phyloP scores from a whole-genome alignment of 2,329 filamentous ascomycete genomes.

The Neofusicoccum cordaticola region DNA sequence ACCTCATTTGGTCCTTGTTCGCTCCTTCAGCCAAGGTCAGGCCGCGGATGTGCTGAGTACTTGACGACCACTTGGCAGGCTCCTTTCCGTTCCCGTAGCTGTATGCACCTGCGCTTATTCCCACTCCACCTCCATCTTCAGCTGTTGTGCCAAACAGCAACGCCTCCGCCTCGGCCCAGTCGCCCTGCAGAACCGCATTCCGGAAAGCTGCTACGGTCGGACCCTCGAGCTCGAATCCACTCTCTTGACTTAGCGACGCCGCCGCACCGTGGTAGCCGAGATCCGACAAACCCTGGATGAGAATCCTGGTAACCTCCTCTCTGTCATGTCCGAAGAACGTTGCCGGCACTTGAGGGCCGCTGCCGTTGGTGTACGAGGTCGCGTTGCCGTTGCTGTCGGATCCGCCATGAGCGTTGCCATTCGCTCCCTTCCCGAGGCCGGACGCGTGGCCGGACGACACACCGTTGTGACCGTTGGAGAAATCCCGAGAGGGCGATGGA shows the following conservation, averaged over 20 bases:
- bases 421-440: slow-evolving; percentile 35
- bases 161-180: slow-evolving; percentile 82
- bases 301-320: slow-evolving; percentile 86
- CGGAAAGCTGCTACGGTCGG: slow-evolving; percentile 83
- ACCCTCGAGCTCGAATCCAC: slow-evolving; percentile 83
- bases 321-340: slow-evolving; percentile 81
- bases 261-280: slow-evolving; percentile 83
- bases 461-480: slow-evolving; percentile 40
- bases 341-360: slow-evolving; percentile 30
- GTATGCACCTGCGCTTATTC: slow-evolving; percentile 28
- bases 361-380: slow-evolving; percentile 40
- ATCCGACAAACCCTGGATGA: slow-evolving; percentile 88
- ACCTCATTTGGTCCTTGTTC: slow-evolving; percentile 76
- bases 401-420: slow-evolving; percentile 40
- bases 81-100: slow-evolving; percentile 31
- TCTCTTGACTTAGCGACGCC: slow-evolving; percentile 70
- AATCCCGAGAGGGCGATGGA: slow-evolving; percentile 35
- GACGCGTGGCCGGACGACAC: slow-evolving; percentile 27
- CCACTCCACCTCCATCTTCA: slow-evolving; percentile 44
- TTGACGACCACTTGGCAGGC: slow-evolving; percentile 26
- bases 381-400: slow-evolving; percentile 42
- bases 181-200: slow-evolving; percentile 72
- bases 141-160: slow-evolving; percentile 62
- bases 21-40: slow-evolving; percentile 73
- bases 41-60: slow-evolving; percentile 46